A percentile compares a stretch with the other conserved stretches of the same genome.
These are phyloP conservation scores for Plectosphaerella sp. DNA, from an alignment of 2,329 filamentous ascomycete genomes.

Conservation along the genomic window DNA sequence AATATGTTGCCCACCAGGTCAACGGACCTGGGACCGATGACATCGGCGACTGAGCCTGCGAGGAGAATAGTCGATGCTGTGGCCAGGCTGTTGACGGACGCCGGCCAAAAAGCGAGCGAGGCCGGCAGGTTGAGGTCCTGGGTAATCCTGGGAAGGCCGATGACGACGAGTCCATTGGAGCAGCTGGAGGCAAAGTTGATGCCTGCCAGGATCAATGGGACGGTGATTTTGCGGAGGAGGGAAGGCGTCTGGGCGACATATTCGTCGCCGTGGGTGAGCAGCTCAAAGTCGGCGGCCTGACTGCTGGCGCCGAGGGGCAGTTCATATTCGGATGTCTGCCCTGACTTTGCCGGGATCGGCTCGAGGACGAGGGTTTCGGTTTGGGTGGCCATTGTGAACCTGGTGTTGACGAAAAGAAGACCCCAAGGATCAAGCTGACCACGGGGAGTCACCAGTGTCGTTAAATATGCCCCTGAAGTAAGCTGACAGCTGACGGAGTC, in stretches of 20 bases:
- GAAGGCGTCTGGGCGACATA: neutral
- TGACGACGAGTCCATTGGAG: conserved; percentile 28
- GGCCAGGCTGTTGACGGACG: conserved; percentile 28
- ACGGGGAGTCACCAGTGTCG: too few species aligned
- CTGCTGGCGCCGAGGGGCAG: too few species aligned
- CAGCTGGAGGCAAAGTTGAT: conserved; percentile 21
- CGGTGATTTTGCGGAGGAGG: conserved; percentile 5
- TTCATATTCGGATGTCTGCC: too few species aligned
- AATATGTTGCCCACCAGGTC: conserved; percentile 26
- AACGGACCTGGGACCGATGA: conserved; percentile 25
- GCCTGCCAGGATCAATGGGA: conserved; percentile 11
- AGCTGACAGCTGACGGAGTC: too few species aligned
- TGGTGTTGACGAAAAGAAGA: too few species aligned
- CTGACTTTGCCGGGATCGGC: neutral
- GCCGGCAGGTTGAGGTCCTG: conserved; percentile 25
- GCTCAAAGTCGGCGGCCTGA: neutral
- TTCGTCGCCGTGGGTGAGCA: neutral
- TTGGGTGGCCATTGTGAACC: neutral
- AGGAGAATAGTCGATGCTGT: conserved; percentile 30
- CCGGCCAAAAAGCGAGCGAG: conserved; percentile 33
- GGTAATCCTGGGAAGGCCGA: conserved; percentile 35
- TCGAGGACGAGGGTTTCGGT: neutral
- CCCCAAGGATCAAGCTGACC: too few species aligned
- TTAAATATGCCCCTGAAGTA: too few species aligned
- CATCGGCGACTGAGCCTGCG: conserved; percentile 32